Evolutionary conservation across 2,329 filamentous ascomycete species (phyloP), one percentile per base, ranked within the genome.

Genomic region (Ophiocordyceps australis): DNA sequence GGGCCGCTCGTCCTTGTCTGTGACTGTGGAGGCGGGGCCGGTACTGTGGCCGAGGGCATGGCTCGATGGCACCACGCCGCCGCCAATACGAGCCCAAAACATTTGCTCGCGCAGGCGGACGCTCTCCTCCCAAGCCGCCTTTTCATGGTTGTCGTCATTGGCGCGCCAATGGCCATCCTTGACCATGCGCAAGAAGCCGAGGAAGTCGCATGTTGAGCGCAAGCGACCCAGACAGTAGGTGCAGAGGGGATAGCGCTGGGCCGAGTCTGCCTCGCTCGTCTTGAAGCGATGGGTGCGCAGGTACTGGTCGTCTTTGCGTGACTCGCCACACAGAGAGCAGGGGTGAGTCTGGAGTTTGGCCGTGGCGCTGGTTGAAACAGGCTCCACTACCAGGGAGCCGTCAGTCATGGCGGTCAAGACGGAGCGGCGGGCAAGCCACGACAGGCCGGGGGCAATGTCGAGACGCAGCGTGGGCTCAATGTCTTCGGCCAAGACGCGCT

Each of bases 41-140:
- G 5, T 20, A n/a, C n/a, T n/a, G n/a, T n/a, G n/a, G n/a, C n/a
- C n/a, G n/a, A n/a, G n/a, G 8, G 28, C 33, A 14, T 50, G 51
- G 9, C 41, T 39, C 8, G 65, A 58, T 2, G 86, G 89, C 9
- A 95, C 55, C 3, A 98, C 82, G 10, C 89, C 89, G 16, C 85
- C 89, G 15, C 86, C 86, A 27, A 98, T 71, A 28, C 89, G 69
- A 26, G 80, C 72, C 89, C 89, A 98, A 46, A 98, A 98, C 78
- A 98, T 93, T 38, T 86, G 74, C 47, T 98, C 89, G 26, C 89
- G 65, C 24, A 95, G 52, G 17, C 77, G 70, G 9, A 94, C 78
- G 30, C 82, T 82, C 55, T 98, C 89, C 45, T 95, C 86, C 89
- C 89, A 98, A 0, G 83, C 82, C 16, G 72, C 69, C 42, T 78